Evolutionary conservation across 768 basidiomycete genomes (phyloP), one percentile per base, ranked within the genome.

Genomic region (Amanita brunnescens): DNA sequence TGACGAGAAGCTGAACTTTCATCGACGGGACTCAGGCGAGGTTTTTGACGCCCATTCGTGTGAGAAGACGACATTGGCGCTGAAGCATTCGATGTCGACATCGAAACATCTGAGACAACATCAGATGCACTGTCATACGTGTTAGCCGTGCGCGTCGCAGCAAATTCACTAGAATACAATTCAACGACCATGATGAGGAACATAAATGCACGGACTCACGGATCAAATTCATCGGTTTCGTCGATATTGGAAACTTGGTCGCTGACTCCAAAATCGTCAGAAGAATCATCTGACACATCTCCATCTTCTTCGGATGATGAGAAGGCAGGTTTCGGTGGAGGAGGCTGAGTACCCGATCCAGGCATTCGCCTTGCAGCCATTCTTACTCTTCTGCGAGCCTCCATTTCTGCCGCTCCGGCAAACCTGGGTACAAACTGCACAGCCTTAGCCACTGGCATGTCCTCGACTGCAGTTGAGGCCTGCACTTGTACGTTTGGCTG

Each of bases 401-500:
- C 90, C 88, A 91, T 91, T 63, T 92, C 87, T n/a, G 80, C 88
- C 0, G 85, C 84, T 6, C 86, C 83, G 57, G 81, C 86, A 69
- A 91, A 91, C 46, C 78, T 83, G 14, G 89, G 89, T 21, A 86
- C 71, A 58, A 89, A 90, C 48, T 75, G 79, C 5, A 75, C 67
- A 10, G 68, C 75, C 54, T 78, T 82, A 10, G 73, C 57, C 3
- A 75, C 76, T 16, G 73, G 78, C 0, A 63, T 65, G 47, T 75
- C 74, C 43, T 71, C 74, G 3, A 65, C 61, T 8, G 64, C 64
- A 1, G 71, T 69, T 6, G 73, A 67, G 47, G 64, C 67, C 39
- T 76, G 72, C 6, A 74, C 61, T 44, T 72, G 61, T 1, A 75
- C 70, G 34, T 67, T 66, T 5, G 70, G 66, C 13, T 65, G 65